These are phyloP conservation scores for Acrocalymma vagum DNA, from an alignment of 2,329 filamentous ascomycete genomes.

Conservation along the genomic window DNA sequence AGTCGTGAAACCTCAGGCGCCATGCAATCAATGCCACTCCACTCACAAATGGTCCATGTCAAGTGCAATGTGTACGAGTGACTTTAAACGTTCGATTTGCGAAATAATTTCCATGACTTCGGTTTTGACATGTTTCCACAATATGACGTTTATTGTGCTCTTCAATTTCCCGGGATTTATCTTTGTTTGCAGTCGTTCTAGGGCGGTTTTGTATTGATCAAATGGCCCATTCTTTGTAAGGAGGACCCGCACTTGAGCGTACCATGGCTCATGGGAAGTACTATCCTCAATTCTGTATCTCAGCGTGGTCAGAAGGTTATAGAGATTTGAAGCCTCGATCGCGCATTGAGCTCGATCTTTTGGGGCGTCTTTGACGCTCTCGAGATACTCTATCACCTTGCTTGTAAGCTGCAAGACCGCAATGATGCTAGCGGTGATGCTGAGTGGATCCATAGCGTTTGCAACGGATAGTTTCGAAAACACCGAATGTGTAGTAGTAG, in stretches of 20 bases:
- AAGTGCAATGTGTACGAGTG: not conserved
- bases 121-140: constrained; percentile 11
- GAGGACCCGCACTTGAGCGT: constrained; percentile 10
- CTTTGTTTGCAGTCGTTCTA: constrained; percentile 16
- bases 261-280: constrained; percentile 19
- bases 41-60: constrained; percentile 1
- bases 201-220: constrained; percentile 17
- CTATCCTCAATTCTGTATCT: constrained; percentile 23
- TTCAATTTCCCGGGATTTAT: constrained; percentile 5
- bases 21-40: too few relatives aligned
- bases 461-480: too few relatives aligned
- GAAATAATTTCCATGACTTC: not conserved
- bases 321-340: constrained; percentile 24
- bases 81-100: constrained; percentile 3
- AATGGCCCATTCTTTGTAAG: constrained; percentile 20
- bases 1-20: too few relatives aligned
- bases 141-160: not conserved
- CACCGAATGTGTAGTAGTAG: too few relatives aligned
- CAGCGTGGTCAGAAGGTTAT: constrained; percentile 23
- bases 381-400: constrained; percentile 22
- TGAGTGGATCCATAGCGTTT: constrained; percentile 26
- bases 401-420: constrained; percentile 23
- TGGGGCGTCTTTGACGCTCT: constrained; percentile 27
- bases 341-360: constrained; percentile 22
- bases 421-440: constrained; percentile 26